Base-by-base conservation (phyloP, 257 asterid species). In the Nicotiana noctiflora region DNA sequence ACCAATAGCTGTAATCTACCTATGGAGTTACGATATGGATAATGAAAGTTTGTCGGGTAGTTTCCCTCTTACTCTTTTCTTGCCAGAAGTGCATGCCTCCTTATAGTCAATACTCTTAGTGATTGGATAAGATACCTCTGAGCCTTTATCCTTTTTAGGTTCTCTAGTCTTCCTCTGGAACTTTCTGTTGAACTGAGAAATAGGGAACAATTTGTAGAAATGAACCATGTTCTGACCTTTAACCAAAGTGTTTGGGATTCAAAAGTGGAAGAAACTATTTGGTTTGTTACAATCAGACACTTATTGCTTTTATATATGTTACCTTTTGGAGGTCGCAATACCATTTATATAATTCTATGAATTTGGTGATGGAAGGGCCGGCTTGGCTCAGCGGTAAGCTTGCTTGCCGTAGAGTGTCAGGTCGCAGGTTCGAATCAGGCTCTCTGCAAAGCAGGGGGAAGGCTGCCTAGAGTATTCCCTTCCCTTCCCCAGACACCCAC, bases 1-100 rank as follows among this genome's bases (percentile, higher is more conserved):
- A 49, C 61, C 61, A 74, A 49, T 49, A 74, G 74, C 74, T 74
- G 61, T 49, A 25, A 51, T 72, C 57, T 72, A 72, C 60, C 40
- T 23, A 13, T 72, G 60, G 59, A 70, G 60, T 72, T 23, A 7
- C 14, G 14, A 46, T 46, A 44, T 72, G 23, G 60, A 14, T 15
- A 46, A 14, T 74, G 25, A 59, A 46, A 49, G 61, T 49, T 74
- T 23, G 61, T 29, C 5, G 44, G 61, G 40, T 46, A 74, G 79
- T 25, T 49, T n/a, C 61, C 9, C 34, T 70, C 37, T 23, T 21
- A 70, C 8, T 44, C 14, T 44, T 44, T 49, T 74, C 2, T 19
- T 23, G 15, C 21, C 60, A 46, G 78, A 46, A 70, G 23, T 46
- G 23, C 61, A 23, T 72, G n/a, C 61, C 8, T 46, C 78, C 59